Evolutionary conservation across 2,329 filamentous ascomycete genomes (phyloP).

Genomic region (Paraconiothyrium brasiliense): DNA sequence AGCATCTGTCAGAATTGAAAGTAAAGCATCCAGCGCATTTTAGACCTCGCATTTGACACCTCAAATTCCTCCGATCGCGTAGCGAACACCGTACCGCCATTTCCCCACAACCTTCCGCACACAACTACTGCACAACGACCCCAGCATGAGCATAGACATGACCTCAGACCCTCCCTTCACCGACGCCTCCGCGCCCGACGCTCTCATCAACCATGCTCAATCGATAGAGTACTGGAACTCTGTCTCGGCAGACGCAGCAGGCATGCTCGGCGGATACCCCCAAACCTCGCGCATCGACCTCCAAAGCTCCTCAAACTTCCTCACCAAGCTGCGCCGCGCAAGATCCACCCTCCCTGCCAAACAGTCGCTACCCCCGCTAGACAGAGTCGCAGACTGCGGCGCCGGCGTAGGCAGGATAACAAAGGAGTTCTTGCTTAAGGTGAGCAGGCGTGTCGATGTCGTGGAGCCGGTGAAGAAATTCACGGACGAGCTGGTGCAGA

Average conservation of each 20-base stretch:
- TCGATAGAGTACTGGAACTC: conserved; percentile 63
- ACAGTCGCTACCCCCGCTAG: conserved; percentile 41
- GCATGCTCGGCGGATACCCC: conserved; percentile 82
- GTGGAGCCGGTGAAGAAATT: conserved; percentile 89
- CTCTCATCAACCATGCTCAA: conserved; percentile 55
- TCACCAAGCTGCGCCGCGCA: conserved; percentile 67
- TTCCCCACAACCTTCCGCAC: background rate
- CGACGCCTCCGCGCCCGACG: conserved; percentile 46
- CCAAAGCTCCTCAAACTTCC: conserved; percentile 73
- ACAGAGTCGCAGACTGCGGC: conserved; percentile 66
- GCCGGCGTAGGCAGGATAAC: conserved; percentile 86
- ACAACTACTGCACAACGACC: background rate
- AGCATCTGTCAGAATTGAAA: no score
- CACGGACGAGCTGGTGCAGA: conserved; percentile 65
- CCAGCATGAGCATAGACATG: conserved; percentile 43
- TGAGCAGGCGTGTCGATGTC: conserved; percentile 79
- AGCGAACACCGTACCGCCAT: background rate
- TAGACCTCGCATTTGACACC: background rate
- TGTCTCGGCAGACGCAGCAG: conserved; percentile 66
- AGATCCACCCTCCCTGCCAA: conserved; percentile 35
- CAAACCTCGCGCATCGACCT: conserved; percentile 76
- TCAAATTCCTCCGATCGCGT: background rate
- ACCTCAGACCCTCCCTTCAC: conserved; percentile 31
- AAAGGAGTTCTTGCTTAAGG: conserved; percentile 74
- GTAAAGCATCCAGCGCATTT: background rate